Evolutionary conservation across 257 asterid genomes (phyloP).

Genomic region (Ocimum tenuiflorum): DNA sequence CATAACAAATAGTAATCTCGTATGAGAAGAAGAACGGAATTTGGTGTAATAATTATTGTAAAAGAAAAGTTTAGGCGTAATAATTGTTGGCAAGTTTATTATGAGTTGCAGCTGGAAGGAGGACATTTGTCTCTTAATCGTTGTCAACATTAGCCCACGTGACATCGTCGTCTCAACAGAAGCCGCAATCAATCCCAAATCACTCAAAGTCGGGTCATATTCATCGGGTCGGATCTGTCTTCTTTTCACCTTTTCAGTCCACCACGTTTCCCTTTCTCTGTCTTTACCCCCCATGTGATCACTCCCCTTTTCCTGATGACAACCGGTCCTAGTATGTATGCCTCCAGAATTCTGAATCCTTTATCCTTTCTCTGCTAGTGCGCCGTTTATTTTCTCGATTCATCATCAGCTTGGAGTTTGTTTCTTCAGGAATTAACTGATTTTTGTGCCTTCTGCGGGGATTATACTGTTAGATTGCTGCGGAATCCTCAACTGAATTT

Average conservation of each 20-base stretch:
- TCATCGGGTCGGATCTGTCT: constrained; percentile 37
- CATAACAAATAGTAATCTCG: no score
- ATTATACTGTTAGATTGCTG: constrained; percentile 29
- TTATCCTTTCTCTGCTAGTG: neutral
- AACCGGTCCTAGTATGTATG: constrained; percentile 26
- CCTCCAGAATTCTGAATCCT: constrained; percentile 20
- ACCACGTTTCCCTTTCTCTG: constrained; percentile 32
- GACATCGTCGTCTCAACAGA: constrained; percentile 20
- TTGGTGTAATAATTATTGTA: neutral
- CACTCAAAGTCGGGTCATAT: constrained; percentile 17
- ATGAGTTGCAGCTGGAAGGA: neutral
- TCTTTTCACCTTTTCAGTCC: constrained; percentile 35
- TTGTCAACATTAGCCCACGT: constrained; percentile 30
- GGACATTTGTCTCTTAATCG: constrained; percentile 2
- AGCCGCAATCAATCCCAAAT: neutral
- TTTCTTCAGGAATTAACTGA: neutral
- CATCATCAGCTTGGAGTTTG: neutral
- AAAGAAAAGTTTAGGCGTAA: neutral
- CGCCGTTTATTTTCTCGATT: neutral
- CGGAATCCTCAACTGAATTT: constrained; percentile 14
- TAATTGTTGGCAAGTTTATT: neutral
- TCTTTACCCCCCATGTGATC: constrained; percentile 25
- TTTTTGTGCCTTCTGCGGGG: constrained; percentile 8
- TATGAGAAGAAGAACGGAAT: no score
- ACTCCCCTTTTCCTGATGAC: constrained; percentile 22